Percentiles rank a stretch among this genome's conserved stretches.
Conservation (phyloP, 1,284 basidiomycete genomes). For the Bondarzewia mesenterica region DNA sequence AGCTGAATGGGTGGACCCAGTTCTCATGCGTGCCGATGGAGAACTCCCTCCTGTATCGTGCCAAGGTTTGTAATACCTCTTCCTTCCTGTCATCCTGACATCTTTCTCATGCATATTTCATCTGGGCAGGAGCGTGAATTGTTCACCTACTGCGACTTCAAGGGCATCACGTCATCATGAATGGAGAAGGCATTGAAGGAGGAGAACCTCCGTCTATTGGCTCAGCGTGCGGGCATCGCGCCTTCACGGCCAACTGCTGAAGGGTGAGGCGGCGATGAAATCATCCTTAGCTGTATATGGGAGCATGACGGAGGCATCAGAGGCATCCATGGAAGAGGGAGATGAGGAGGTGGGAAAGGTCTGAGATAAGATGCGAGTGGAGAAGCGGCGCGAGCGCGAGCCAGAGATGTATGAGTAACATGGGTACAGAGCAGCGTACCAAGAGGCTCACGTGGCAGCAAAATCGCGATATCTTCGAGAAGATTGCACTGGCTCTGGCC, state of each 20-base stretch:
- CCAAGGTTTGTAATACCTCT: constrained; percentile 20
- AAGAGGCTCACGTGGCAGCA: constrained; percentile 93
- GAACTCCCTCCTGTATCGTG: constrained; percentile 33
- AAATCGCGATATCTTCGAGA: constrained; percentile 98
- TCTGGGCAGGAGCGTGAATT: too few species aligned
- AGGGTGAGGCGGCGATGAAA: constrained; percentile 60
- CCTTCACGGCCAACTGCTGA: constrained; percentile 35
- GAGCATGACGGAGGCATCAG: constrained; percentile 56
- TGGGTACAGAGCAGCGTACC: constrained; percentile 95
- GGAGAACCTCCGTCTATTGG: constrained; percentile 89
- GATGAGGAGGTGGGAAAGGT: constrained; percentile 84
- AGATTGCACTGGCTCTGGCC: constrained; percentile 94
- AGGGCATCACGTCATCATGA: too few species aligned
- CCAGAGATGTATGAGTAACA: constrained; percentile 98
- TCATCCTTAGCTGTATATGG: constrained; percentile 81
- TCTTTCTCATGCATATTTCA: neutral
- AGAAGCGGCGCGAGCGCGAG: constrained; percentile 91
- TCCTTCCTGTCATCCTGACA: neutral
- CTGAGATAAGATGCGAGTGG: constrained; percentile 84
- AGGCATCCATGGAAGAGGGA: constrained; percentile 43
- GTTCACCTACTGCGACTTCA: too few species aligned
- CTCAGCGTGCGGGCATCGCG: constrained; percentile 80
- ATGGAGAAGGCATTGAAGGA: constrained; percentile 98
- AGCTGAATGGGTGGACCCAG: too few species aligned
- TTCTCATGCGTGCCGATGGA: too few species aligned